These are phyloP conservation scores for Ceratopteris richardii DNA, from an alignment of 75 land plant species.

Conservation along the genomic window DNA sequence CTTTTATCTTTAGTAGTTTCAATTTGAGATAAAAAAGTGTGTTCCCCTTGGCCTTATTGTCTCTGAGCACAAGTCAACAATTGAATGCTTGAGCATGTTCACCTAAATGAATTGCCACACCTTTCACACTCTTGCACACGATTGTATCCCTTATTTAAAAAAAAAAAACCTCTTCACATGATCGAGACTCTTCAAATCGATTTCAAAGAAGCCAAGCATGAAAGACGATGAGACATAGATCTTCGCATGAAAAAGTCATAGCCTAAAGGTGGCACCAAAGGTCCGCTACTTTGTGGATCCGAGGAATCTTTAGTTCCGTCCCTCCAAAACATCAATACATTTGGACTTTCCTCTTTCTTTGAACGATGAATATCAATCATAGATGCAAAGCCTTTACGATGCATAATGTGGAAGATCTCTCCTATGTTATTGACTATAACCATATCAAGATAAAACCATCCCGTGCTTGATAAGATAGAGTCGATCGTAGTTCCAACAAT, in stretches of 20 bases:
- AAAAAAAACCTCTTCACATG: too few relatives aligned
- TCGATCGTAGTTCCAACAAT: constrained; percentile 65
- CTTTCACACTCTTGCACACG: too few relatives aligned
- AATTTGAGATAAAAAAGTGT: too few relatives aligned
- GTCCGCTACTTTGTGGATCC: not conserved
- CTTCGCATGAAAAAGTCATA: not conserved
- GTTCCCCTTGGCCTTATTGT: too few relatives aligned
- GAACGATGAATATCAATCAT: constrained; percentile 77
- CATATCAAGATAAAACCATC: constrained; percentile 87
- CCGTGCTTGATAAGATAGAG: constrained; percentile 56
- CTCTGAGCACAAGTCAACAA: too few relatives aligned
- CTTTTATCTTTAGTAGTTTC: too few relatives aligned
- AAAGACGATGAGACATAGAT: not conserved
- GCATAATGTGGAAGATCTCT: constrained; percentile 73
- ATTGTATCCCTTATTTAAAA: too few relatives aligned
- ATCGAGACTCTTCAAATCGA: too few relatives aligned
- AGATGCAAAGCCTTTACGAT: constrained; percentile 69
- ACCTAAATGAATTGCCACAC: too few relatives aligned
- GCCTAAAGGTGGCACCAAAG: not conserved
- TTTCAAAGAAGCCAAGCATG: constrained; percentile 1
- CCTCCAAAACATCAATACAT: constrained; percentile 79
- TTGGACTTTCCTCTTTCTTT: constrained; percentile 68
- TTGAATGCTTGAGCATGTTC: too few relatives aligned
- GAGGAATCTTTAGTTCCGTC: constrained; percentile 20
- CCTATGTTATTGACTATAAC: constrained; percentile 71